Base-by-base conservation (phyloP, 306 rosid genomes). In the Quercus berberidifolia region DNA sequence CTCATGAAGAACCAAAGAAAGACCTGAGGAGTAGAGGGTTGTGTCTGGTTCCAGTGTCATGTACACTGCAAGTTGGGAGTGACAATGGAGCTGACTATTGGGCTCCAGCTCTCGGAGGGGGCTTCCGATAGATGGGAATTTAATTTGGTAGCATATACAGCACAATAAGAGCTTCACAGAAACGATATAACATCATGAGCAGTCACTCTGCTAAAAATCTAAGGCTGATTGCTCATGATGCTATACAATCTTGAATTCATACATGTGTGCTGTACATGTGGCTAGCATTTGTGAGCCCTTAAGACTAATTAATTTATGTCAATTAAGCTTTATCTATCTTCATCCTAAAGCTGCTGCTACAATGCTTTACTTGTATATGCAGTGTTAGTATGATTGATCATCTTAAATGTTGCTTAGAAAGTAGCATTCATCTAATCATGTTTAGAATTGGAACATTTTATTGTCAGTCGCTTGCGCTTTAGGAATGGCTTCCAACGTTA, bases 221-320 rank as follows among this genome's bases (percentile, higher is more conserved):
- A 93, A 96, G 99, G 94, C 92, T 96, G 99, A 96, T 91, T 96
- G 99, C 99, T 93, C 98, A 93, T 96, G 99, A 96, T 96, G 98
- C 94, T 96, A 96, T 96, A 86, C 90, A 78, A 78, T 83, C 86
- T 85, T 79, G 74, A 85, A 65, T 52, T 14, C 59, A 38, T 77
- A 49, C 58, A 80, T 86, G 87, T 83, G 84, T 19, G 51, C 80
- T n/a, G 52, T 33, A 33, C 46, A 65, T 8, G 12, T 80, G 58
- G 51, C 78, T 38, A 86, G 73, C 46, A 76, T 46, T 78, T 78
- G 78, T 52, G n/a, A 23, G 74, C 77, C 81, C 73, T 71, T 25
- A 58, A 71, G 52, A 57, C 77, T 56, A 74, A 7, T 75, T 72
- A 68, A 68, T 80, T 80, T 79, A 71, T 82, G 79, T 5, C 57